Evolutionary conservation across 73 alveolate species (phyloP).

Genomic region (Paramecium octaurelia): DNA sequence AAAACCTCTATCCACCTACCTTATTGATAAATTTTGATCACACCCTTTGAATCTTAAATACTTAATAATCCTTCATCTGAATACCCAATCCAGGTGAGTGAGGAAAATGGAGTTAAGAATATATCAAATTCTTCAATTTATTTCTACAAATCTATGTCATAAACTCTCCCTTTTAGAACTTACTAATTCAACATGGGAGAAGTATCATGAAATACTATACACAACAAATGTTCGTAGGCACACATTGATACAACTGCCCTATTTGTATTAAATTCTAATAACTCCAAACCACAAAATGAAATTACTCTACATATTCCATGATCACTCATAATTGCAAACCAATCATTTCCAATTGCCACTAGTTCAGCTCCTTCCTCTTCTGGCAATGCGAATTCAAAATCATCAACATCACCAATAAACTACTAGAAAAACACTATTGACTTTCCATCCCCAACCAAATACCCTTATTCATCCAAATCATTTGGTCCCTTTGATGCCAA

Average conservation of each 20-base stretch:
- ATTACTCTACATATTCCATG: conserved; percentile 32
- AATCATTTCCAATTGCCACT: conserved; percentile 54
- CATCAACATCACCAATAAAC: background rate
- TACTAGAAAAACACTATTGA: background rate
- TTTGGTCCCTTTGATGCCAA: conserved; percentile 40
- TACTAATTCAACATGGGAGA: conserved; percentile 32
- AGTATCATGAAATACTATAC: conserved; percentile 38
- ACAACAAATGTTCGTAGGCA: conserved; percentile 38
- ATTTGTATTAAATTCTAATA: background rate
- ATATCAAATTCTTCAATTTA: conserved; percentile 49
- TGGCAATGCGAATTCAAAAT: background rate
- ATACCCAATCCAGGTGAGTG: conserved; percentile 54
- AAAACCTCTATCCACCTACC: conserved; percentile 9
- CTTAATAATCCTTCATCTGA: conserved; percentile 57
- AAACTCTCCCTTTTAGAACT: conserved; percentile 31
- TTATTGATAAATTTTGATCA: background rate
- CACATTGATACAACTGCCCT: conserved; percentile 41
- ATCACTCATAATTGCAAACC: conserved; percentile 62
- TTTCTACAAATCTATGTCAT: background rate
- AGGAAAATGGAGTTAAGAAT: conserved; percentile 12
- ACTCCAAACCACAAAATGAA: conserved; percentile 50
- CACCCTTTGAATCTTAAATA: conserved; percentile 44
- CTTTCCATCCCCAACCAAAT: background rate
- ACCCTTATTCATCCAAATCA: background rate
- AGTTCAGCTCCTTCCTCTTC: conserved; percentile 49